These are phyloP conservation scores for Pholiota conissans DNA, from an alignment of 768 basidiomycete species.

Conservation along the genomic window DNA sequence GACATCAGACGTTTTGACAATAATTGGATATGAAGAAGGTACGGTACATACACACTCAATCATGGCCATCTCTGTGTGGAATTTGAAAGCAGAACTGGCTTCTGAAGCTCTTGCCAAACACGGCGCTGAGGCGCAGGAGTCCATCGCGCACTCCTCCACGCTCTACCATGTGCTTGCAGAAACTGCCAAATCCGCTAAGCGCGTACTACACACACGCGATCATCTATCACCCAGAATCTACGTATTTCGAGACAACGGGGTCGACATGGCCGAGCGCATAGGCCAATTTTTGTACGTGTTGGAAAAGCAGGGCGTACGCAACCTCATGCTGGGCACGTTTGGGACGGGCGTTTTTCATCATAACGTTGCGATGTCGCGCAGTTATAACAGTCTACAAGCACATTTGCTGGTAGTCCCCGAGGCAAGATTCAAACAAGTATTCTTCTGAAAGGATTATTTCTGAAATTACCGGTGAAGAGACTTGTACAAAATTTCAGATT, in stretches of 20 bases:
- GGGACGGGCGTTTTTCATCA: conserved; percentile 74
- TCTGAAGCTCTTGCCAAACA: conserved; percentile 28
- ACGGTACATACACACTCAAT: no score
- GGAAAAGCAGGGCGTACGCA: conserved; percentile 52
- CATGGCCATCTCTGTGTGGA: no score
- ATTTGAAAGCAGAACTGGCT: no score
- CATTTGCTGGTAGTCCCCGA: conserved; percentile 49
- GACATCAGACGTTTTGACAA: no score
- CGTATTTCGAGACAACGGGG: conserved; percentile 63
- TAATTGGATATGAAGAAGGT: no score
- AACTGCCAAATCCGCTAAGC: conserved; percentile 49
- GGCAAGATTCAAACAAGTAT: conserved; percentile 50
- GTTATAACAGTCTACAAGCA: conserved; percentile 47
- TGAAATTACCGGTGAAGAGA: conserved; percentile 43
- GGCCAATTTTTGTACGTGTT: conserved; percentile 61
- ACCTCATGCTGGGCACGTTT: conserved; percentile 67
- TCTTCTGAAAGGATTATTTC: conserved; percentile 65
- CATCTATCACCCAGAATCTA: conserved; percentile 68
- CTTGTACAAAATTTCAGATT: conserved; percentile 24
- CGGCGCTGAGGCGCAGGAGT: conserved; percentile 79
- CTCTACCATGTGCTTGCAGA: conserved; percentile 61
- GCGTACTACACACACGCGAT: conserved; percentile 78
- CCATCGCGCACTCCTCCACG: conserved; percentile 74
- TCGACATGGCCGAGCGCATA: conserved; percentile 67
- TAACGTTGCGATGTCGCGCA: conserved; percentile 51